Base-by-base conservation (phyloP, 352 stramenopile species). In the Phytophthora litchii region DNA sequence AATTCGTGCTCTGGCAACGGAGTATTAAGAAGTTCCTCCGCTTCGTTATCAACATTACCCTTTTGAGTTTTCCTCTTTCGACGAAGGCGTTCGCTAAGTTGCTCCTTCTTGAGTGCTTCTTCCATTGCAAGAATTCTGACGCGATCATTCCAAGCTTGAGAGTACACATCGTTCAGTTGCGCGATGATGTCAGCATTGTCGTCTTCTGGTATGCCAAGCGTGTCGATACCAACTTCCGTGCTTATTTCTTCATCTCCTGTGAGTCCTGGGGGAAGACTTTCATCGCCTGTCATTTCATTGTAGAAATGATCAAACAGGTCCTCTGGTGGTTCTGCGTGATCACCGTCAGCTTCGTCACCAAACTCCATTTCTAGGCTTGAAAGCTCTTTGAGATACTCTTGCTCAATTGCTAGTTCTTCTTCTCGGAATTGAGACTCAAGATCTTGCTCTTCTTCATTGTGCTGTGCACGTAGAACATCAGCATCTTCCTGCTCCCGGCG, bases 311-410 rank as follows among this genome's bases (percentile, higher is more conserved):
- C 47, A 3, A 64, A 55, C 20, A 41, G 50, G 23, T 52, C 21
- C 4, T 63, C 57, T 4, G 44, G 35, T 9, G 66, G 56, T 8
- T 76, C 60, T 1, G 41, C 54, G 17, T 72, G 78, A 45, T 74
- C 72, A 8, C 68, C 49, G 37, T 61, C 54, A 38, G 61, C 57
- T 17, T 54, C 58, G 17, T 61, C 55, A 6, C 40, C 65, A 38
- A 86, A 92, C 44, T 92, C 75, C 32, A 75, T 54, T 31, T 89
- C 74, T 31, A 92, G 25, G 9, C 44, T 60, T 2, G 78, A 70
- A 8, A 80, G 51, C 43, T 87, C 72, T 20, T 70, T 66, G 6
- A 77, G 58, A 41, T 90, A 89, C 17, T 85, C 78, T 37, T 78
- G 50, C 41, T 88, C 76, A 32, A 89, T 81, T 16, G 56, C 74